Evolutionary conservation across 2,329 filamentous ascomycete species (phyloP).

Genomic region (Fusarium brachygibbosum): DNA sequence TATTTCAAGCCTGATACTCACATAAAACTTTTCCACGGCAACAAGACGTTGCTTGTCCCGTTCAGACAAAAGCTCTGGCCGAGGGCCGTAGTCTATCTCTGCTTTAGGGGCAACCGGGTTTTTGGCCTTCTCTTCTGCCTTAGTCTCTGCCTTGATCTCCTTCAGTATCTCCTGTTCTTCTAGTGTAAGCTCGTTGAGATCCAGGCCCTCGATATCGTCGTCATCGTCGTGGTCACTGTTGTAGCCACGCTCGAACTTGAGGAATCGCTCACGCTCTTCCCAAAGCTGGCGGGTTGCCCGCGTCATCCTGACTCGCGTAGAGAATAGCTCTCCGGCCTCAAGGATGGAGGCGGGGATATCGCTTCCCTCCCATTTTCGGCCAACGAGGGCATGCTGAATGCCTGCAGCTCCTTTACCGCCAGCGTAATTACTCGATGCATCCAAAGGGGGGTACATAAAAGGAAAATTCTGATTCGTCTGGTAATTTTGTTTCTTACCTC

Average conservation of each 20-base stretch:
- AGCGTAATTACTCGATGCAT: slow-evolving; percentile 87
- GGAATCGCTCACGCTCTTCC: slow-evolving; percentile 91
- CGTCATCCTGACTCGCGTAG: slow-evolving; percentile 89
- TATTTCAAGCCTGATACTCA: slow-evolving; percentile 62
- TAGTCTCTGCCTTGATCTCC: slow-evolving; percentile 57
- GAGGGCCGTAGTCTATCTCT: slow-evolving; percentile 63
- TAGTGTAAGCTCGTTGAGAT: slow-evolving; percentile 60
- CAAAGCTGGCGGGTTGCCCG: slow-evolving; percentile 92
- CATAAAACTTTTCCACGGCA: slow-evolving; percentile 87
- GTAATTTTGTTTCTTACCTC: slow-evolving; percentile 98
- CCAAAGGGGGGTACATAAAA: slow-evolving; percentile 94
- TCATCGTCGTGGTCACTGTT: slow-evolving; percentile 65
- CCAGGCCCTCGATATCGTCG: slow-evolving; percentile 63
- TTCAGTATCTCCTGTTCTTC: slow-evolving; percentile 58
- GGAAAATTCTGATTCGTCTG: slow-evolving; percentile 99
- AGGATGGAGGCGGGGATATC: slow-evolving; percentile 95
- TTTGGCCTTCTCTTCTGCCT: slow-evolving; percentile 45
- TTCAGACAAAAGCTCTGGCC: slow-evolving; percentile 61
- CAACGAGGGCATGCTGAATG: slow-evolving; percentile 82
- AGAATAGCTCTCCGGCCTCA: slow-evolving; percentile 93
- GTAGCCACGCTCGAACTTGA: slow-evolving; percentile 95
- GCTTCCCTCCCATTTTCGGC: slow-evolving; percentile 90
- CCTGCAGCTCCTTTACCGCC: slow-evolving; percentile 90
- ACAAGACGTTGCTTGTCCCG: slow-evolving; percentile 74
- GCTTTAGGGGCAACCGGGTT: slow-evolving; percentile 38